Evolutionary conservation across 495 filamentous ascomycete genomes (phyloP).

Genomic region (Aspergillus haitiensis): DNA sequence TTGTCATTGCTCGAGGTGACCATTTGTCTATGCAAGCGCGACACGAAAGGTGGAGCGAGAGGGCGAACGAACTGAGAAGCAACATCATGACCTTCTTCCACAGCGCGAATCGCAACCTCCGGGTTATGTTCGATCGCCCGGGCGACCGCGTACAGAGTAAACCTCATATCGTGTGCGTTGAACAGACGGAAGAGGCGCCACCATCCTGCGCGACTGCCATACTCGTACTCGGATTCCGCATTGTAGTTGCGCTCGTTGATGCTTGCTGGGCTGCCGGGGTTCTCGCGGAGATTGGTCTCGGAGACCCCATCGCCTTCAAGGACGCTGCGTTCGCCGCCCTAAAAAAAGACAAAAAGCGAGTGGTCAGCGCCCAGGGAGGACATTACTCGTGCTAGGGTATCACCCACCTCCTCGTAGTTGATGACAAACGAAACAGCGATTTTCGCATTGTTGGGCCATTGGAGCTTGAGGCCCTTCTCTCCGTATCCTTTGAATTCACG

Average conservation of each 20-base stretch:
- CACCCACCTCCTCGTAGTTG: constrained; percentile 13
- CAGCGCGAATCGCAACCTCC: constrained; percentile 1
- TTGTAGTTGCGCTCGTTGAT: constrained; percentile 15
- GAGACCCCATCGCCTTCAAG: constrained; percentile 13
- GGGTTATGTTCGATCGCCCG: constrained; percentile 9
- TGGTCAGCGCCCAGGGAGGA: background rate
- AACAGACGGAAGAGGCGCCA: constrained; percentile 14
- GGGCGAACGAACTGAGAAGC: background rate
- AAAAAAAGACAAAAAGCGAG: background rate
- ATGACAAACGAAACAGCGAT: constrained; percentile 12
- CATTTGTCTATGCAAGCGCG: no score
- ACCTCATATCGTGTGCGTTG: constrained; percentile 1
- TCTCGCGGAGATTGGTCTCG: constrained; percentile 11
- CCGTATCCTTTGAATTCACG: constrained; percentile 17
- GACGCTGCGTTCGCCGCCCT: constrained; percentile 15
- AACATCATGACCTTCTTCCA: constrained; percentile 10
- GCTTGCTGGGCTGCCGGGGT: background rate
- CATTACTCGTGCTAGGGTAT: background rate
- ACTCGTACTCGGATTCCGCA: constrained; percentile 11
- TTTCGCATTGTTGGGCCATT: constrained; percentile 17
- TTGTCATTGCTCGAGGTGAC: no score
- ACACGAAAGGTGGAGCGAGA: background rate
- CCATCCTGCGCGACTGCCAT: constrained; percentile 10
- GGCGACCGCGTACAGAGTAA: constrained; percentile 11
- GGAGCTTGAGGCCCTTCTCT: background rate